These are phyloP conservation scores for Bruguiera sexangula DNA, from an alignment of 345 rosid species.

Conservation along the genomic window DNA sequence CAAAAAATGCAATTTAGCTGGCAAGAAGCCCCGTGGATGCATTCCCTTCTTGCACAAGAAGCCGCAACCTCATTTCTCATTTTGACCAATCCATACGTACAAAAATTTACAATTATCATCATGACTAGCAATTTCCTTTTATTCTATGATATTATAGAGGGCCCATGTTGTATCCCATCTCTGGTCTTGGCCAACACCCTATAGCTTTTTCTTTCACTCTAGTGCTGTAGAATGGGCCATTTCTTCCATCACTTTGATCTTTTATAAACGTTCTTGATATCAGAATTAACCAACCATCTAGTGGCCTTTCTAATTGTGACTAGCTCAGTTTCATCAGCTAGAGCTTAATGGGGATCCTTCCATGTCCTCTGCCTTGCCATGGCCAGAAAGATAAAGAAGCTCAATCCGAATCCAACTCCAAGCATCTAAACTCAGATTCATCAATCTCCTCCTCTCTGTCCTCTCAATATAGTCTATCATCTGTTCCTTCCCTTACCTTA, in stretches of 20 bases:
- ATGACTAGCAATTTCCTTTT: no score
- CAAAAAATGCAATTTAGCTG: no score
- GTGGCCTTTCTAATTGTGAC: neutral
- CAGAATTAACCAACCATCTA: neutral
- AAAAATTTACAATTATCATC: no score
- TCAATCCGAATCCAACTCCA: conserved; percentile 8
- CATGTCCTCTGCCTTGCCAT: conserved; percentile 26
- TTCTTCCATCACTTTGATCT: neutral
- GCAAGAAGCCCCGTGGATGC: no score
- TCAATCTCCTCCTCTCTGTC: conserved; percentile 41
- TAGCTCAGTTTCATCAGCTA: conserved; percentile 1
- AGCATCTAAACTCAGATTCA: conserved; percentile 30
- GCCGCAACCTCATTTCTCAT: no score
- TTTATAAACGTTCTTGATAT: neutral
- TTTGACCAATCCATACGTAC: no score
- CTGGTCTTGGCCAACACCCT: neutral
- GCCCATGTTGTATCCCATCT: neutral
- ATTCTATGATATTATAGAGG: neutral
- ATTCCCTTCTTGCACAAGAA: no score
- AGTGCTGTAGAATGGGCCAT: neutral
- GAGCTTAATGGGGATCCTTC: conserved; percentile 40
- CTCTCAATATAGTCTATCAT: conserved; percentile 48
- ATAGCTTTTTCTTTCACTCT: neutral
- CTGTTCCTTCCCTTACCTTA: conserved; percentile 51
- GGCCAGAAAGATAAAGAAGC: conserved; percentile 7